Evolutionary conservation across 352 stramenopile genomes (phyloP).

Genomic region (Globisporangium uncinulatum): DNA sequence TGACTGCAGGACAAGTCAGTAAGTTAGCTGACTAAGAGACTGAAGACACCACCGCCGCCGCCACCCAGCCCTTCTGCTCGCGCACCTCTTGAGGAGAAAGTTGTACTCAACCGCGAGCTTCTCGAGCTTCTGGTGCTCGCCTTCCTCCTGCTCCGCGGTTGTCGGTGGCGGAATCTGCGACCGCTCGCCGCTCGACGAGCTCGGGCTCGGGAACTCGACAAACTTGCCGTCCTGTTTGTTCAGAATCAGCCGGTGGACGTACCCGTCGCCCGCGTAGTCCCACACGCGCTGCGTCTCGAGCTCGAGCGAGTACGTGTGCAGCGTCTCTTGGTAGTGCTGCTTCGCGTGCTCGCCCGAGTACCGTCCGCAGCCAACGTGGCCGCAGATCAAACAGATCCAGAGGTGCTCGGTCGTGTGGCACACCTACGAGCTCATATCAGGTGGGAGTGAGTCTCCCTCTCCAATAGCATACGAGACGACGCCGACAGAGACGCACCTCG

Average conservation of each 20-base stretch:
- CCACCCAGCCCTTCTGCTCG: too few species aligned
- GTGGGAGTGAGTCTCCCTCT: not conserved
- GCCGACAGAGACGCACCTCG: slow-evolving; percentile 35
- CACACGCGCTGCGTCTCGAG: slow-evolving; percentile 94
- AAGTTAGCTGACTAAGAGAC: not conserved
- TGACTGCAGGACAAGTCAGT: slow-evolving; percentile 43
- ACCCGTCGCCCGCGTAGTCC: slow-evolving; percentile 92
- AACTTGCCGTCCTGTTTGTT: slow-evolving; percentile 94
- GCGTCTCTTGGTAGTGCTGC: slow-evolving; percentile 90
- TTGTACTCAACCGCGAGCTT: slow-evolving; percentile 96
- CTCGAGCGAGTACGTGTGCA: slow-evolving; percentile 95
- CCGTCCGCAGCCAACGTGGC: slow-evolving; percentile 93
- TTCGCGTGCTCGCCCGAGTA: slow-evolving; percentile 95
- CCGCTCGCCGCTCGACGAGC: slow-evolving; percentile 57
- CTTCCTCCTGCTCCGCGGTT: slow-evolving; percentile 84
- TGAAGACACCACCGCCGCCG: too few species aligned
- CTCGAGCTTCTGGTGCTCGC: slow-evolving; percentile 94
- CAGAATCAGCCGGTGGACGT: slow-evolving; percentile 82
- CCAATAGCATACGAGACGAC: not conserved
- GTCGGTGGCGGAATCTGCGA: slow-evolving; percentile 63
- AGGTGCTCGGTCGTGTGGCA: slow-evolving; percentile 93
- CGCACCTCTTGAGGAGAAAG: slow-evolving; percentile 90
- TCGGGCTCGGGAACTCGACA: slow-evolving; percentile 92
- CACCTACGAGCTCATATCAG: slow-evolving; percentile 25
- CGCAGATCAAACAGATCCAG: slow-evolving; percentile 97